Conservation (phyloP, 2,329 filamentous ascomycete genomes). For the Dothistroma septosporum region DNA sequence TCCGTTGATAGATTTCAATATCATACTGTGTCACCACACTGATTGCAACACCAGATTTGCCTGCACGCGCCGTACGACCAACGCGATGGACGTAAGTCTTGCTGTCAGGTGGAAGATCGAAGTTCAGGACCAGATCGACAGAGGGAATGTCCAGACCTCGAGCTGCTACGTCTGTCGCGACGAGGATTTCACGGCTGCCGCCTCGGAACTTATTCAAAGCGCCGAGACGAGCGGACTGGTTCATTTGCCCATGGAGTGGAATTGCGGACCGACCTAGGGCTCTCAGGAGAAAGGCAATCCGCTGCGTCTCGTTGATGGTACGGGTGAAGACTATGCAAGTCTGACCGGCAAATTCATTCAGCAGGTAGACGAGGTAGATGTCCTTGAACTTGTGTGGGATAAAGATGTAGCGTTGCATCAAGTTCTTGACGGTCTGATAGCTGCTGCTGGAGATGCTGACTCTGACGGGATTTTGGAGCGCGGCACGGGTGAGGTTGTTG, state of each 20-base stretch:
- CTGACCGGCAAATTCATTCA: slow-evolving; percentile 84
- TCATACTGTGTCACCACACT: slow-evolving; percentile 85
- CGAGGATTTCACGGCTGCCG: slow-evolving; percentile 75
- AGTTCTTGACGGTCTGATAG: slow-evolving; percentile 85
- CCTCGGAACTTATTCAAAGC: slow-evolving; percentile 87
- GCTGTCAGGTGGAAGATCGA: slow-evolving; percentile 75
- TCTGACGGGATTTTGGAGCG: slow-evolving; percentile 75
- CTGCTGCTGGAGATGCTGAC: slow-evolving; percentile 78
- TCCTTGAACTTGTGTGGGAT: slow-evolving; percentile 86
- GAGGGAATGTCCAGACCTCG: slow-evolving; percentile 88
- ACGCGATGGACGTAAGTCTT: slow-evolving; percentile 92
- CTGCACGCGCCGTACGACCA: slow-evolving; percentile 80
- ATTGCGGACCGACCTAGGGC: slow-evolving; percentile 85
- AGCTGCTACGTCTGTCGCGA: slow-evolving; percentile 90
- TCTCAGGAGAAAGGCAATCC: slow-evolving; percentile 76
- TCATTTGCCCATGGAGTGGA: slow-evolving; percentile 87
- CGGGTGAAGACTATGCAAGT: slow-evolving; percentile 85
- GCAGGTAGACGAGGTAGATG: slow-evolving; percentile 76
- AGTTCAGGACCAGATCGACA: slow-evolving; percentile 85
- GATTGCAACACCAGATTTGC: slow-evolving; percentile 76
- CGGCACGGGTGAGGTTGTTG: slow-evolving; percentile 85
- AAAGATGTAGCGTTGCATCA: slow-evolving; percentile 83
- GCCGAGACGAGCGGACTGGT: slow-evolving; percentile 78
- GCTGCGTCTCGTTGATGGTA: slow-evolving; percentile 86
- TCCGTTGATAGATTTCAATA: slow-evolving; percentile 72